phyloP scores from a whole-genome alignment of 2,329 filamentous ascomycete genomes.

The Tolypocladium sp. region DNA sequence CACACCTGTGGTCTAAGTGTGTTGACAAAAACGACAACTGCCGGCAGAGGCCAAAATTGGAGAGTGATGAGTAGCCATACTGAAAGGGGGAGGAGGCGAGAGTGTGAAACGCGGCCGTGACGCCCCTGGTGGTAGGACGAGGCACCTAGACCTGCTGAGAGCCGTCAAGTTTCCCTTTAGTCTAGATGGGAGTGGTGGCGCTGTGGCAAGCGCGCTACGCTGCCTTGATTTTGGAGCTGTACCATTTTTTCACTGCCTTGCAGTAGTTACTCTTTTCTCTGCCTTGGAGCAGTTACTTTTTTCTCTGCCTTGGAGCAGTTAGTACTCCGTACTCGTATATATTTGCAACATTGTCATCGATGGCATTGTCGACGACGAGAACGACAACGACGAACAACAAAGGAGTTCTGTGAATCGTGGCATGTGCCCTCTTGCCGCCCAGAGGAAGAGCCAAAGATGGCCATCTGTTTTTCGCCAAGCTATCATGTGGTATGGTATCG shows the following conservation, averaged over 20 bases:
- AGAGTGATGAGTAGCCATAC: not conserved
- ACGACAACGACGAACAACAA: not conserved
- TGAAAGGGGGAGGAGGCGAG: not conserved
- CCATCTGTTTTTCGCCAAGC: not conserved
- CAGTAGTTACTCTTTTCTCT: too few species aligned
- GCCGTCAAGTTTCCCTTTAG: not conserved
- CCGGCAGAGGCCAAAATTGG: not conserved
- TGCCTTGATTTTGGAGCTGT: not conserved
- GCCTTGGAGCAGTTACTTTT: too few species aligned
- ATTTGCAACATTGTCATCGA: not conserved
- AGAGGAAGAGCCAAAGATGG: not conserved
- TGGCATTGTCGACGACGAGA: not conserved
- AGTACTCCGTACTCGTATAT: too few species aligned
- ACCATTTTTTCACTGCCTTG: too few species aligned
- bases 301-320: not conserved
- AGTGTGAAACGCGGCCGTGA: not conserved
- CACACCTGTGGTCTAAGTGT: slow-evolving; percentile 7
- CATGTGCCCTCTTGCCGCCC: not conserved
- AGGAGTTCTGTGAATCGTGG: not conserved
- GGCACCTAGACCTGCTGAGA: too few species aligned
- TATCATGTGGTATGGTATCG: not conserved
- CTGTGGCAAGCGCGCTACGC: too few species aligned
- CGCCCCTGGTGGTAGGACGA: too few species aligned
- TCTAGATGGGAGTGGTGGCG: too few species aligned
- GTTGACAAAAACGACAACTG: too few species aligned